A percentile compares a stretch with the other conserved stretches of the same genome.
Conservation (phyloP, 208 protist species). For the Crithidia fasciculata region DNA sequence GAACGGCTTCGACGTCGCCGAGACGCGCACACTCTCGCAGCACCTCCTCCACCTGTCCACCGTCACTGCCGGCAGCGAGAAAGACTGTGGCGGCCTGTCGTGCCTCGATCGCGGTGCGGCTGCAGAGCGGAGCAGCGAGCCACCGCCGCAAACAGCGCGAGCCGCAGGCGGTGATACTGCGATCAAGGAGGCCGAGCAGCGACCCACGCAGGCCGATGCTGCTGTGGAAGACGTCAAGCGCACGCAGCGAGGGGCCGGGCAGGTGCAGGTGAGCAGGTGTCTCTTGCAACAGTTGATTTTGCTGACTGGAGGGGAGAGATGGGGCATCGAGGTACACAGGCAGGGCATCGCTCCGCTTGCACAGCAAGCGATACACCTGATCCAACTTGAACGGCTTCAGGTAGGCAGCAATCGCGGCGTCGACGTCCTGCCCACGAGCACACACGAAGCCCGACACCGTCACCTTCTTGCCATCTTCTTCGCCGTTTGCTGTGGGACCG, state of each 20-base stretch:
- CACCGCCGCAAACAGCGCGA: conserved; percentile 66
- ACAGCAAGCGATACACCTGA: conserved; percentile 55
- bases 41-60: conserved; percentile 50
- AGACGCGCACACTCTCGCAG: conserved; percentile 69
- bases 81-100: conserved; percentile 62
- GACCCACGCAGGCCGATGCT: conserved; percentile 47
- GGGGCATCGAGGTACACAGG: neutral
- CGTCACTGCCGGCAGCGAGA: conserved; percentile 46
- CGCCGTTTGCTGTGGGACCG: conserved; percentile 72
- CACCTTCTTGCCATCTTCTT: conserved; percentile 73
- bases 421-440: conserved; percentile 30
- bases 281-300: neutral
- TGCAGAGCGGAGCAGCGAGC: conserved; percentile 66
- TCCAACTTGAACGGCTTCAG: conserved; percentile 65
- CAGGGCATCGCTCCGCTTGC: neutral
- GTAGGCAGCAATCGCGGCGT: conserved; percentile 52
- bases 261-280: conserved; percentile 26
- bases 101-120: conserved; percentile 32
- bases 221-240: conserved; percentile 86
- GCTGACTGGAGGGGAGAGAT: neutral
- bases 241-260: conserved; percentile 72
- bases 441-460: conserved; percentile 39
- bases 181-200: conserved; percentile 72
- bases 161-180: conserved; percentile 67
- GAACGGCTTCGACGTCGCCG: conserved; percentile 78